Percentiles rank a stretch among this genome's conserved stretches.
Conservation (phyloP, 2,329 filamentous ascomycete species). For the Ceratocystis variospora region DNA sequence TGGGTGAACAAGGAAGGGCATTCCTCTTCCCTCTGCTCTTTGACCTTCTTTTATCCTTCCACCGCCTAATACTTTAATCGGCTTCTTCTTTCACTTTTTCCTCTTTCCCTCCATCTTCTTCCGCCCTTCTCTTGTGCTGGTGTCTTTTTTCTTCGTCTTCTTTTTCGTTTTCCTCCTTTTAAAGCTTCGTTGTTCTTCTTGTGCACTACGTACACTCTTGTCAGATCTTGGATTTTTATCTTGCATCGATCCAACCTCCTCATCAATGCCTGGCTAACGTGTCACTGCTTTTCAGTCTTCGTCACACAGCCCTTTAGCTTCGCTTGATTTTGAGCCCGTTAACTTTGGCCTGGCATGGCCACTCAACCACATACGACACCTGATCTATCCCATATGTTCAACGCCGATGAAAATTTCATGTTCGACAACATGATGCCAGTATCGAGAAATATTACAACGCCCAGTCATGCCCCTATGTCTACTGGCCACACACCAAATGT, state of each 20-base stretch:
- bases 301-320: conserved; percentile 13
- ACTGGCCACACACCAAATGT: conserved; percentile 24
- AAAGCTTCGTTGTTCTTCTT: conserved; percentile 1
- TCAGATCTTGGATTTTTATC: not conserved
- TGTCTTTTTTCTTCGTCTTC: not conserved
- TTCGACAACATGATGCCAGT: conserved; percentile 1
- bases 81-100: conserved; percentile 19
- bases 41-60: conserved; percentile 8
- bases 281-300: conserved; percentile 12
- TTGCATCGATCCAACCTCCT: conserved; percentile 10
- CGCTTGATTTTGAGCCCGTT: conserved; percentile 3
- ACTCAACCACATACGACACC: conserved; percentile 6
- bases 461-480: conserved; percentile 45
- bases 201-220: not conserved
- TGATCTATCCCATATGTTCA: conserved; percentile 36
- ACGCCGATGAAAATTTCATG: conserved; percentile 35
- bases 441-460: conserved; percentile 29
- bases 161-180: not conserved
- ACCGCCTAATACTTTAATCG: conserved; percentile 15
- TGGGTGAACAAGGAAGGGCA: conserved; percentile 11
- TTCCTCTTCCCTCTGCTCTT: conserved; percentile 12
- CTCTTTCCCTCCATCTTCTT: conserved; percentile 18
- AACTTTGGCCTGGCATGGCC: conserved; percentile 13
- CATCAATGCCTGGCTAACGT: conserved; percentile 14
- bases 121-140: not conserved